Evolutionary conservation across 139 green algal genomes (phyloP).

Genomic region (Tetraselmis striata): DNA sequence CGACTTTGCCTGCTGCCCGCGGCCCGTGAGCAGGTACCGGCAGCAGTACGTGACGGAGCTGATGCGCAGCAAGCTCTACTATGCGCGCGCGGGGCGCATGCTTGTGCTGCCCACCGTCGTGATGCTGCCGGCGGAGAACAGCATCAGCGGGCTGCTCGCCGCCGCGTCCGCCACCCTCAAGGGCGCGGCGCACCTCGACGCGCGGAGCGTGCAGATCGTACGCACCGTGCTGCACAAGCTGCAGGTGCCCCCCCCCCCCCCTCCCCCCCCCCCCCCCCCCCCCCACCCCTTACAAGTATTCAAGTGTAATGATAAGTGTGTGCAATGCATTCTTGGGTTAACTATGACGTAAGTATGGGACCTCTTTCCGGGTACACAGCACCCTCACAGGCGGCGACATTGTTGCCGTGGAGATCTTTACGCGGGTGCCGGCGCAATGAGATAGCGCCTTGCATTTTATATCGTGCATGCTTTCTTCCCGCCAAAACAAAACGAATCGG

Average conservation of each 20-base stretch:
- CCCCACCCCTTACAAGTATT: too few species aligned
- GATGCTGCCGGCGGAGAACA: background rate
- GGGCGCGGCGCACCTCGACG: background rate
- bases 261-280: too few species aligned
- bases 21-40: background rate
- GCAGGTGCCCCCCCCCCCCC: background rate
- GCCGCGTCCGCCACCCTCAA: background rate
- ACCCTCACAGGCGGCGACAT: too few species aligned
- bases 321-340: too few species aligned
- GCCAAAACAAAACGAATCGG: too few species aligned
- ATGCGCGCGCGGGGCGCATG: background rate
- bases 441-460: too few species aligned
- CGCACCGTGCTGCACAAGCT: background rate
- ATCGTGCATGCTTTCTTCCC: too few species aligned
- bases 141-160: background rate
- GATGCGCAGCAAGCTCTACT: background rate
- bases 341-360: too few species aligned
- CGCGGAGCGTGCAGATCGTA: background rate
- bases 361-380: too few species aligned
- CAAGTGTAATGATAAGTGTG: too few species aligned
- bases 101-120: background rate
- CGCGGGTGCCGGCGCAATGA: too few species aligned
- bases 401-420: too few species aligned
- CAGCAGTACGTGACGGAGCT: background rate
- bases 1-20: background rate